A percentile compares a stretch with the other conserved stretches of the same genome.
phyloP scores from a whole-genome alignment of 2,329 filamentous ascomycete genomes.

The Curvularia sp. region DNA sequence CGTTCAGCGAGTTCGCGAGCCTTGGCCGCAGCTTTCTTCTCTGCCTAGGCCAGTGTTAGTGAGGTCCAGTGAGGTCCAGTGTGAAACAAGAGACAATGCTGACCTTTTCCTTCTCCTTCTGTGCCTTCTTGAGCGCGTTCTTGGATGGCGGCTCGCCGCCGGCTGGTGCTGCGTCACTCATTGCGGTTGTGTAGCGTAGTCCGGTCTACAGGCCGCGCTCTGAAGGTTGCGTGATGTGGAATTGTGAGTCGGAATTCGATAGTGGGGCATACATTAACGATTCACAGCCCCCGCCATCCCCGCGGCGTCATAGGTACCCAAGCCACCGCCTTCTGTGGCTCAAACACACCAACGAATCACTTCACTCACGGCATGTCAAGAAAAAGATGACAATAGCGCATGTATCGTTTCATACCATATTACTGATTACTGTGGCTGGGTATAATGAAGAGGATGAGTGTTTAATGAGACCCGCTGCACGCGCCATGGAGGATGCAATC shows the following conservation, averaged over 20 bases:
- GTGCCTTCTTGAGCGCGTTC: slow-evolving; percentile 53
- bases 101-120: slow-evolving; percentile 54
- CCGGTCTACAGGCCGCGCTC: slow-evolving; percentile 1
- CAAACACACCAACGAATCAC: background rate
- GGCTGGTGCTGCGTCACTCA: slow-evolving; percentile 43
- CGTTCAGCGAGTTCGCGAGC: slow-evolving; percentile 60
- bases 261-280: slow-evolving; percentile 27
- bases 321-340: slow-evolving; percentile 1
- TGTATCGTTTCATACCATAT: slow-evolving; percentile 4
- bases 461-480: slow-evolving; percentile 7
- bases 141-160: slow-evolving; percentile 47
- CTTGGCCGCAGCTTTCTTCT: slow-evolving; percentile 52
- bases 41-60: slow-evolving; percentile 41
- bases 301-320: slow-evolving; percentile 26
- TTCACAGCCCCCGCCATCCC: slow-evolving; percentile 28
- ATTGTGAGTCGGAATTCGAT: slow-evolving; percentile 18
- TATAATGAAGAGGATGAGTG: slow-evolving; percentile 14
- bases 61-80: too few relatives aligned
- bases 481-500: slow-evolving; percentile 7
- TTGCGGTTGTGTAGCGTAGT: slow-evolving; percentile 21
- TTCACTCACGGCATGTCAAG: background rate
- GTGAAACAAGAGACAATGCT: background rate
- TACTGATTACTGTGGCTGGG: slow-evolving; percentile 14
- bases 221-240: slow-evolving; percentile 6
- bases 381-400: background rate